Evolutionary conservation across 371 early-diverging fungal species (phyloP).

Genomic region (Mucor mucedo): DNA sequence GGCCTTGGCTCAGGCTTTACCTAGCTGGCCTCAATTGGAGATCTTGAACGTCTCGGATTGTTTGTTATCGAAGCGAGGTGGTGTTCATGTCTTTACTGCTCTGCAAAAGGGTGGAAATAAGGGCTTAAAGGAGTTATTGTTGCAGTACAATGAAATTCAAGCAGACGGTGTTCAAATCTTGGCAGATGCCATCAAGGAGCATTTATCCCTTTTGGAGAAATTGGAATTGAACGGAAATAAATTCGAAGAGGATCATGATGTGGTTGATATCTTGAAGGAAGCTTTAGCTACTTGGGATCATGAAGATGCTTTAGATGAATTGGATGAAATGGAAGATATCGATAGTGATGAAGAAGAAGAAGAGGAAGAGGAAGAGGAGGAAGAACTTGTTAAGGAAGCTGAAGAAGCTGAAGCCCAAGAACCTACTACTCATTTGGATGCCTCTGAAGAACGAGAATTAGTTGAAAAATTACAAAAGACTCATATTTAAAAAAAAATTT

Average conservation of each 20-base stretch:
- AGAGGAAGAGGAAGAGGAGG: slow-evolving; percentile 70
- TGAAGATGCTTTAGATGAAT: slow-evolving; percentile 85
- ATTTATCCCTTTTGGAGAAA: slow-evolving; percentile 63
- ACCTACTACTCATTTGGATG: slow-evolving; percentile 29
- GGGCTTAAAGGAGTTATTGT: slow-evolving; percentile 71
- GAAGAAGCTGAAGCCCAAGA: slow-evolving; percentile 36
- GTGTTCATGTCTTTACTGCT: slow-evolving; percentile 65
- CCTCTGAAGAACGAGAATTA: slow-evolving; percentile 38
- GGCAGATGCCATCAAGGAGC: slow-evolving; percentile 65
- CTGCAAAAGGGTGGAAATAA: slow-evolving; percentile 59
- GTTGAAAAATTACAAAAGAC: slow-evolving; percentile 45
- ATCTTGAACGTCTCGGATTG: slow-evolving; percentile 91
- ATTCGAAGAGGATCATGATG: slow-evolving; percentile 81
- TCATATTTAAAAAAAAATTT: slow-evolving; percentile 41
- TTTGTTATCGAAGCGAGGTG: slow-evolving; percentile 80
- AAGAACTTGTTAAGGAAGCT: slow-evolving; percentile 46
- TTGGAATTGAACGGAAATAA: slow-evolving; percentile 94
- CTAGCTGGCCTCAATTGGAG: slow-evolving; percentile 79
- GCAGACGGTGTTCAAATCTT: slow-evolving; percentile 69
- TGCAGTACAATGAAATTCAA: slow-evolving; percentile 92
- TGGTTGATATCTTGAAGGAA: slow-evolving; percentile 71
- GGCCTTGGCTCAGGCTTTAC: slow-evolving; percentile 81
- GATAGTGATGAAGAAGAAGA: slow-evolving; percentile 78
- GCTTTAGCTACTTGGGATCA: slow-evolving; percentile 72
- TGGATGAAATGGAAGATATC: slow-evolving; percentile 94